Evolutionary conservation across 1,284 basidiomycete genomes (phyloP), one percentile per base, ranked within the genome.

Genomic region (Erythrobasidium hasegawianum): DNA sequence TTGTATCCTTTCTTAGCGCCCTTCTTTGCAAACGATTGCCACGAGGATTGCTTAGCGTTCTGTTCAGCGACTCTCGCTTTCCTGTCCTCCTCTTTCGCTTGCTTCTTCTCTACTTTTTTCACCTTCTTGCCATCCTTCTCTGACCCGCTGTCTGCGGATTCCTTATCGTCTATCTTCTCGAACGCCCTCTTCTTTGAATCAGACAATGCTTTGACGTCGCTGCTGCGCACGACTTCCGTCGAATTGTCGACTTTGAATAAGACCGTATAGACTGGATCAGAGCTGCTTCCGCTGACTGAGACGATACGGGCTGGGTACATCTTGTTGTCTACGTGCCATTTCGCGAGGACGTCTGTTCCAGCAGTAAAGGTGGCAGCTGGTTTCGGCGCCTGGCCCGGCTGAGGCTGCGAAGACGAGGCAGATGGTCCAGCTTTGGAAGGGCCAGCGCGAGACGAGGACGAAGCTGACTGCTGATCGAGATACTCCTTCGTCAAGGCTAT

Each of bases 21-120:
- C 81, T 96, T 97, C 80, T 94, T 95, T 11, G 94, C 89, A 81
- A 98, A 98, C 80, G 91, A 93, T 79, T 97, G 90, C 95, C 95
- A 98, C 20, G 87, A 87, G 70, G 84, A 85, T 81, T 97, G 90
- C 80, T 95, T 95, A 68, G 84, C 83, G 57, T 82, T 83, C 78
- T 94, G 90, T 75, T 95, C 92, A 18, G 86, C 85, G 49, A 90
- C 89, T 74, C 86, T 86, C 7, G 81, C 83, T 80, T 93, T 90
- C 67, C 91, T 76, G 80, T 96, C 96, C 82, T 95, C 96, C 80
- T 97, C 94, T 75, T 92, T 96, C 81, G 90, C 91, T 81, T 89
- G 90, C 82, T 93, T 93, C 83, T 93, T 95, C 79, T 93, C 90
- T 72, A 89, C 90, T 80, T 92, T 88, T 81, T 91, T 90, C 70